Evolutionary conservation across 1,139 yeast species (phyloP).

Genomic region (Blastobotrys ciferrii): DNA sequence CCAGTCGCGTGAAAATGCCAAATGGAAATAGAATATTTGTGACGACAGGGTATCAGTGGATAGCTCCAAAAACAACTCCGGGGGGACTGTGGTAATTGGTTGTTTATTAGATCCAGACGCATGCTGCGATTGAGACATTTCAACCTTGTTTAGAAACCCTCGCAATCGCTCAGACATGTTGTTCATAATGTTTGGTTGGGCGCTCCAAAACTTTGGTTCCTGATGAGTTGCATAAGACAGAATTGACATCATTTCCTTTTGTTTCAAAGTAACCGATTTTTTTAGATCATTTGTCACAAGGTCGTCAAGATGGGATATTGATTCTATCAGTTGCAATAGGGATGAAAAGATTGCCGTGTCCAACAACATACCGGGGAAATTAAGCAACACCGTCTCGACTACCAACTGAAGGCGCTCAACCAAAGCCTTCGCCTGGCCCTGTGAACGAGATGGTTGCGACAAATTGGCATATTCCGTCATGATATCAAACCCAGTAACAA

Average conservation of each 20-base stretch:
- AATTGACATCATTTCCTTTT: conserved; percentile 42
- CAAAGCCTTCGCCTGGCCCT: conserved; percentile 43
- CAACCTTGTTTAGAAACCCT: conserved; percentile 27
- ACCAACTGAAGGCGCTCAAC: conserved; percentile 35
- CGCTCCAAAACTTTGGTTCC: conserved; percentile 29
- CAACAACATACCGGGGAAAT: conserved; percentile 54
- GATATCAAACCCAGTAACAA: conserved; percentile 50
- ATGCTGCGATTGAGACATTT: conserved; percentile 10
- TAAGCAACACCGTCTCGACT: conserved; percentile 46
- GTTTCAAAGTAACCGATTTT: conserved; percentile 42
- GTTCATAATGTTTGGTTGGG: conserved; percentile 27
- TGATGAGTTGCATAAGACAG: conserved; percentile 25
- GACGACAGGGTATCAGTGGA: conserved; percentile 34
- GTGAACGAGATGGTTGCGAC: conserved; percentile 21
- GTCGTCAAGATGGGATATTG: conserved; percentile 48
- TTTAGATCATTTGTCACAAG: conserved; percentile 46
- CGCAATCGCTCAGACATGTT: conserved; percentile 28
- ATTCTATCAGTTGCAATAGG: conserved; percentile 44
- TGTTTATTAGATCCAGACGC: conserved; percentile 14
- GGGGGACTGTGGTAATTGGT: conserved; percentile 28
- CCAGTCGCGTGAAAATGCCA: conserved; percentile 52
- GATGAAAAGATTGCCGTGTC: conserved; percentile 48
- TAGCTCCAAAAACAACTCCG: conserved; percentile 36
- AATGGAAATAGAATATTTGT: conserved; percentile 40
- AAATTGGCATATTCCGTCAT: conserved; percentile 45